Evolutionary conservation across 2,329 filamentous ascomycete genomes (phyloP).

Genomic region (Peltaster fructicola): DNA sequence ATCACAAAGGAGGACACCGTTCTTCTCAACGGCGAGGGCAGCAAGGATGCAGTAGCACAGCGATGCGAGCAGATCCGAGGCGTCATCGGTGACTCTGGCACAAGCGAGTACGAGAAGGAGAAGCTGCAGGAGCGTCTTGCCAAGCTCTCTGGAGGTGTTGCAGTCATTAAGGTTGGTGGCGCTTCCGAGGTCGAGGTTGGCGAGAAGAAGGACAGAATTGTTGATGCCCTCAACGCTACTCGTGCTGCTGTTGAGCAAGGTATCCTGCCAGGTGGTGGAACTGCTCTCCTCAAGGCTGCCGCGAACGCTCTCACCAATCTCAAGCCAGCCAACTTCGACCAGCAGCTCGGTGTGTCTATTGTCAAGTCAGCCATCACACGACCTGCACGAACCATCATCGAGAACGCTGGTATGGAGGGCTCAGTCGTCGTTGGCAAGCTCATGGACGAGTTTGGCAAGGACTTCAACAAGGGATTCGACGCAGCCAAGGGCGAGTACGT

Average conservation of each 20-base stretch:
- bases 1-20: slow-evolving; percentile 99
- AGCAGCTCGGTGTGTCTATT: slow-evolving; percentile 94
- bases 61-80: slow-evolving; percentile 98
- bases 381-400: slow-evolving; percentile 84
- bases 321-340: slow-evolving; percentile 92
- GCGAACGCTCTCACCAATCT: slow-evolving; percentile 68
- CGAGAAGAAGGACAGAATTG: slow-evolving; percentile 99
- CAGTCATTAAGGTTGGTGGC: slow-evolving; percentile 97
- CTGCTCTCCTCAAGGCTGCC: slow-evolving; percentile 91
- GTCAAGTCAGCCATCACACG: slow-evolving; percentile 96
- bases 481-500: slow-evolving; percentile 94
- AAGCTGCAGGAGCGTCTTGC: slow-evolving; percentile 99
- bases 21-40: slow-evolving; percentile 88
- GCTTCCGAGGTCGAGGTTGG: slow-evolving; percentile 95
- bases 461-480: slow-evolving; percentile 99
- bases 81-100: slow-evolving; percentile 82
- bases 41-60: slow-evolving; percentile 83
- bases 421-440: slow-evolving; percentile 96
- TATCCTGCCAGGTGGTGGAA: slow-evolving; percentile 96
- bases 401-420: slow-evolving; percentile 93
- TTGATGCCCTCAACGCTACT: slow-evolving; percentile 94
- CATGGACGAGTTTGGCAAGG: slow-evolving; percentile 71
- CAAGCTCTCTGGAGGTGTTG: slow-evolving; percentile 96
- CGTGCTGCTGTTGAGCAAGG: slow-evolving; percentile 97
- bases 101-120: slow-evolving; percentile 99